phyloP scores from a whole-genome alignment of 192 early-diverging fungal genomes.

The Coemansia sp. region DNA sequence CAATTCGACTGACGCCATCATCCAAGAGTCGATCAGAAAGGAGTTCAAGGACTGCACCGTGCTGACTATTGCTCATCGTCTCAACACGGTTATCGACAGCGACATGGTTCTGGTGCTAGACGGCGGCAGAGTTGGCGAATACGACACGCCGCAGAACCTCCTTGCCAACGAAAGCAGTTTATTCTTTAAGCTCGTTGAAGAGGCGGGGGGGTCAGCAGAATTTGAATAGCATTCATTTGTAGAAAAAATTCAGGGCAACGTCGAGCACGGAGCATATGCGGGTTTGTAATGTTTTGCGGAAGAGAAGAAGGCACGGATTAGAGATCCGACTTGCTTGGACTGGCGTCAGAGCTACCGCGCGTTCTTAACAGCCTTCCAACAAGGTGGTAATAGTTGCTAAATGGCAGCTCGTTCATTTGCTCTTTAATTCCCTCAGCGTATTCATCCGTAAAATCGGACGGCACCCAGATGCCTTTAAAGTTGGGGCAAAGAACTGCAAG shows the following conservation, averaged over 20 bases:
- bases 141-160: constrained; percentile 58
- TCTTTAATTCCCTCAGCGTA: background rate
- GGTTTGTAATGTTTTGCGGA: no score
- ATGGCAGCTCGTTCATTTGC: background rate
- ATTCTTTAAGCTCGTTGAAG: constrained; percentile 20
- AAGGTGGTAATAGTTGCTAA: background rate
- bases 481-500: background rate
- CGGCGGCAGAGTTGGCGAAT: constrained; percentile 66
- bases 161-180: constrained; percentile 6
- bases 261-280: no score
- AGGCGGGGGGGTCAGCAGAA: background rate
- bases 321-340: no score
- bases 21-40: constrained; percentile 70
- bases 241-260: no score
- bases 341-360: background rate
- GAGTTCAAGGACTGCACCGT: constrained; percentile 77
- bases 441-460: background rate
- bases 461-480: background rate
- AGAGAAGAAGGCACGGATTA: no score
- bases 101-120: constrained; percentile 78
- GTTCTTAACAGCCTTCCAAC: background rate
- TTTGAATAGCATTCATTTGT: no score
- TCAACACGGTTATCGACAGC: constrained; percentile 77
- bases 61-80: constrained; percentile 78
- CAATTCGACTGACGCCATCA: constrained; percentile 61